Base-by-base conservation (phyloP, 768 basidiomycete species). In the Leucocoprinus sp. region DNA sequence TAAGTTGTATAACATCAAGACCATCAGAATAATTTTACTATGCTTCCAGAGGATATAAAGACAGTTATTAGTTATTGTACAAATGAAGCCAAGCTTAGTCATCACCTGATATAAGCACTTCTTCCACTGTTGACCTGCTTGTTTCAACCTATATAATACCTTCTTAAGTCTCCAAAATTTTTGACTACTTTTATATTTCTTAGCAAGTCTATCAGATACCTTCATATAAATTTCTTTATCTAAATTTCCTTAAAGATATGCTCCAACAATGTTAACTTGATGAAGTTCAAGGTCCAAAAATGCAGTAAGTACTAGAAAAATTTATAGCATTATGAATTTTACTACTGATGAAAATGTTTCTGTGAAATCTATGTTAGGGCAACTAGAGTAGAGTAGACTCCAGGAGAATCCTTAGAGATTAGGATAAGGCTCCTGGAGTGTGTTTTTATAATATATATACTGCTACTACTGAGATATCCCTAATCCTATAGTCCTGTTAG, bases 131-230 rank as follows among this genome's bases (percentile, higher is more conserved):
- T 55, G 38, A 2, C 55, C 58, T 1, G 63, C 56, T 48, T 70
- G 67, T 19, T 64, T 64, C 6, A 66, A 53, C 0, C 68, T 64
- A 54, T 69, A 71, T 3, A 71, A 48, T 2, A 55, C 46, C 34
- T 56, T 50, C 9, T 49, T 47, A 7, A 66, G 54, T 3, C 31
- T 42, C 1, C 54, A 55, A 37, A 41, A 51, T 5, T 33, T 33
- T 2, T 54, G 55, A 11, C 54, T 50, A 8, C 11, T 4, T 8
- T 5, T 53, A 46, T 17, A 48, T 35, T 9, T 49, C 45, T 2
- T 57, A 55, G 22, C n/a, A n/a, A 52, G 41, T 1, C 47, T 50
- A 5, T 50, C 31, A 0, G 59, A 61, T 3, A 56, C 50, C 1
- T 54, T 24, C 43, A 66, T 55, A 42, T 60, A 64, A 2, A 64